Conservation (phyloP, 176 grass and related monocot genomes). For the Zizania latifolia region DNA sequence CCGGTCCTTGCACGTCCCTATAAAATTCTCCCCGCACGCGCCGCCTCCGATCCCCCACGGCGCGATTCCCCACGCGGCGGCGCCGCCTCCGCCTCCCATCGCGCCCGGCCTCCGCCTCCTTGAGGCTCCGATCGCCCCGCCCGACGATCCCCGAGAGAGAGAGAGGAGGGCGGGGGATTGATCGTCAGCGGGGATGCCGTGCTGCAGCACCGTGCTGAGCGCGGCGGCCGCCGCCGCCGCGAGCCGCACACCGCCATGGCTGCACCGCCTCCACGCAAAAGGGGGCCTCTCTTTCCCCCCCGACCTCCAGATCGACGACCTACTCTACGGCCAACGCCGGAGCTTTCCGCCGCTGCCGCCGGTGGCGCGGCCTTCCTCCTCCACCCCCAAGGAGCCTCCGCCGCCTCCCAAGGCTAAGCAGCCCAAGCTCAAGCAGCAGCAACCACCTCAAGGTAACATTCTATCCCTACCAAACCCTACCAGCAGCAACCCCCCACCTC, state of each 20-base stretch:
- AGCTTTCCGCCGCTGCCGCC: constrained; percentile 1
- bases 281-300: constrained; percentile 54
- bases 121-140: no score
- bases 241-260: constrained; percentile 45
- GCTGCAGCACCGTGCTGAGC: constrained; percentile 37
- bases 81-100: no score
- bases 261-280: constrained; percentile 68
- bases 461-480: constrained; percentile 43
- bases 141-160: no score
- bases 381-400: background rate
- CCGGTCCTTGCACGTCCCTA: no score
- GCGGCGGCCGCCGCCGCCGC: constrained; percentile 26
- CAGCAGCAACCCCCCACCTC: background rate
- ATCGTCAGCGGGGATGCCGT: constrained; percentile 26
- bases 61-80: no score
- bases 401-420: constrained; percentile 2
- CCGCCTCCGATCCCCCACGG: no score
- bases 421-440: background rate
- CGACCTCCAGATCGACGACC: constrained; percentile 51
- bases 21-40: no score
- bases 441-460: constrained; percentile 2
- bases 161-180: background rate
- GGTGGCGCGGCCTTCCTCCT: constrained; percentile 27
- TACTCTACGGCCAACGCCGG: constrained; percentile 26
- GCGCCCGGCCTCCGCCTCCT: no score